Evolutionary conservation across 495 filamentous ascomycete genomes (phyloP), one percentile per base, ranked within the genome.

Genomic region (Aspergillus kassunensis): DNA sequence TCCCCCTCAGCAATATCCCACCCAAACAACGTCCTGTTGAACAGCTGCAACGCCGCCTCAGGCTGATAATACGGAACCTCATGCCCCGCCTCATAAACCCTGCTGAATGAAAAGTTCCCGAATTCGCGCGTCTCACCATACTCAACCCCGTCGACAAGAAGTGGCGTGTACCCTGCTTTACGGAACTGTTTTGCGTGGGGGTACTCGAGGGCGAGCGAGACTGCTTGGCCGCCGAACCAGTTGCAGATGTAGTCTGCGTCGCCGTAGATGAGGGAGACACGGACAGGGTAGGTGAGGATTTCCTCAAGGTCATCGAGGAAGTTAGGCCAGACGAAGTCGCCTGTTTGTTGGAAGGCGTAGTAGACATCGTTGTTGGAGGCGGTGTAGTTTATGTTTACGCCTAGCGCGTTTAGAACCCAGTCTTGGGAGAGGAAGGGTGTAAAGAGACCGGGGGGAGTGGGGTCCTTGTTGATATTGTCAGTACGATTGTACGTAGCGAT

Each of bases 221-320:
- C 45, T 8, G 68, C 66, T 49, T 75, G 55, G 16, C 70, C 72
- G 4, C 72, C 72, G 46, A 74, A 66, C 70, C 70, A 72, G 59
- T 78, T 82, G 58, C 80, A 81, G 23, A 73, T 70, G 49, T 80
- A 84, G 44, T 84, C 80, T 29, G 72, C 67, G 63, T 80, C 79
- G 29, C 82, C 87, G 59, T 88, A 88, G 54, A 88, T 76, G 9
- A 90, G 72, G 12, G 81, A 78, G 15, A 91, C 80, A 37, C 82
- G 79, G 44, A 90, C 77, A 5, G 76, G 76, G 27, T 68, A 68
- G 2, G 69, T 52, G 15, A 85, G 67, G 21, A 84, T 60, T 23
- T 78, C 72, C 35, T 71, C 70, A n/a, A 86, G 61, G 48, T 79
- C 73, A 16, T 74, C 72, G 18, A 81, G 57, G 55, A 77, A 77